Base-by-base conservation (phyloP, 352 stramenopile genomes). In the Globisporangium lucens region DNA sequence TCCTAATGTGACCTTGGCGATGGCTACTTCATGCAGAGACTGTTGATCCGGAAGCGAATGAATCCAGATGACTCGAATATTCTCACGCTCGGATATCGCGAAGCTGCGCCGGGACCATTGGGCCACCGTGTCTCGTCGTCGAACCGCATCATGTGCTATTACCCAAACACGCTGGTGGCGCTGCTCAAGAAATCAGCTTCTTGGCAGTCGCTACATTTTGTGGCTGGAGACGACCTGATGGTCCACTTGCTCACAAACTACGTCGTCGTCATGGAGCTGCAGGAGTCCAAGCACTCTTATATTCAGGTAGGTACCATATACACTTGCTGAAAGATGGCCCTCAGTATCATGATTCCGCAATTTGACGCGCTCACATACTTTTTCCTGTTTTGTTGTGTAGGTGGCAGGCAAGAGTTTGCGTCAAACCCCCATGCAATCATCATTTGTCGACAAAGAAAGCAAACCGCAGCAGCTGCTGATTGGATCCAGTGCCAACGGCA, bases 161-260 rank as follows among this genome's bases (percentile, higher is more conserved):
- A 84, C 56, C 86, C 86, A 6, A 94, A 94, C 69, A 90, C 84
- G 1, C 69, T 93, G 4, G 84, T 94, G 38, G 77, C 69, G 30
- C 56, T 73, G 13, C 63, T 93, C 22, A 89, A 93, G 71, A 75
- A 80, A n/a, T 30, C 30, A 8, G 66, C 72, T 35, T 49, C 72
- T 3, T 94, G 86, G 86, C 62, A 69, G 33, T 43, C 47, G 3
- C 69, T 93, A 13, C 86, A 94, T 17, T 12, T 71, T 7, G 49
- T 82, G 24, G 83, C 91, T 52, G 86, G 86, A 0, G 84, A 93
- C 60, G 79, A 91, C 13, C 69, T 90, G 33, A 78, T 94, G 69
- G 72, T 77, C 3, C 80, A 92, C 43, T 63, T 94, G 52, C 47
- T 94, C 15, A 61, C 89, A 13, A 74, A 93, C 63, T 89, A 89